Evolutionary conservation across 106 monocot genomes (phyloP).

Genomic region (Phalaenopsis equestris): DNA sequence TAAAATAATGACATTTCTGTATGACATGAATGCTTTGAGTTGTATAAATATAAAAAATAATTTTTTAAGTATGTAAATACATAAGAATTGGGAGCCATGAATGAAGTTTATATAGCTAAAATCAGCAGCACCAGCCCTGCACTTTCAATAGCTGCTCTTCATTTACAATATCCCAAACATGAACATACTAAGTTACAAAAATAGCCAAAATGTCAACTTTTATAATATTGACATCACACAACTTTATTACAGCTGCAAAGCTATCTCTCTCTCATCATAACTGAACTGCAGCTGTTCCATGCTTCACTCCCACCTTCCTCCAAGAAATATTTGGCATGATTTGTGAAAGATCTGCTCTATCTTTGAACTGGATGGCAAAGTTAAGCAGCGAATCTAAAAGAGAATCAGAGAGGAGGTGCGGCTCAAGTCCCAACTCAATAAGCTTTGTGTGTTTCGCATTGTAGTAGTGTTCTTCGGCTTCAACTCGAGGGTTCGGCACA

Average conservation of each 20-base stretch:
- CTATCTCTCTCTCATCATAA: not conserved
- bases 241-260: not conserved
- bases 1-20: too few relatives aligned
- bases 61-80: too few relatives aligned
- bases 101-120: too few relatives aligned
- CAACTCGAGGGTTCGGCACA: conserved; percentile 88
- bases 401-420: conserved; percentile 84
- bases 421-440: conserved; percentile 68
- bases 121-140: too few relatives aligned
- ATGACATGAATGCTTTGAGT: too few relatives aligned
- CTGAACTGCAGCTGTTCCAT: conserved; percentile 30
- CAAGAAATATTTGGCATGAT: conserved; percentile 95
- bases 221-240: not conserved
- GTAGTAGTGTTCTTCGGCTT: conserved; percentile 94
- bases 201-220: not conserved
- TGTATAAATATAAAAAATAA: too few relatives aligned
- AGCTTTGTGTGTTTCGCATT: conserved; percentile 89
- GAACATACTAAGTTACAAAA: not conserved
- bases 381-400: conserved; percentile 87
- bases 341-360: conserved; percentile 59
- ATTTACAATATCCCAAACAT: not conserved
- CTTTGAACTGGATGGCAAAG: conserved; percentile 57
- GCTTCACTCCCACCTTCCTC: conserved; percentile 86
- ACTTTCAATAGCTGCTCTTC: too few relatives aligned
- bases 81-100: too few relatives aligned